Evolutionary conservation across 805 yeast genomes (phyloP).

Genomic region (Kuraishia piskuri): DNA sequence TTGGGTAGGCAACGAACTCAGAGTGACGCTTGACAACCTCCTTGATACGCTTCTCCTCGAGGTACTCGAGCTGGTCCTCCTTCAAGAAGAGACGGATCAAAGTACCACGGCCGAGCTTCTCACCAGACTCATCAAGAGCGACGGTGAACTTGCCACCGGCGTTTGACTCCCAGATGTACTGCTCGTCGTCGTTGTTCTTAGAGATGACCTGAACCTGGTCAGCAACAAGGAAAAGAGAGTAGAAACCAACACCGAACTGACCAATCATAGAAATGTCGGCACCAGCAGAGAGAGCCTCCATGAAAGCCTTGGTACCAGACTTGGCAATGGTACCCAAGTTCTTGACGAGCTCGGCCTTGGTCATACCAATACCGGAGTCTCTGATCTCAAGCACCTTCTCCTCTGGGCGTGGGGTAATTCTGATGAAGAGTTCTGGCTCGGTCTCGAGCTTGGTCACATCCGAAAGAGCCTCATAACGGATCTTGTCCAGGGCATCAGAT

Average conservation of each 20-base stretch:
- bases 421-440: slow-evolving; percentile 94
- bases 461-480: slow-evolving; percentile 91
- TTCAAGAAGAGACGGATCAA: slow-evolving; percentile 91
- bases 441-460: slow-evolving; percentile 89
- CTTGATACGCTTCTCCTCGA: slow-evolving; percentile 98
- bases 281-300: slow-evolving; percentile 99
- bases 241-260: slow-evolving; percentile 99
- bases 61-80: slow-evolving; percentile 98
- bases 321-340: slow-evolving; percentile 99
- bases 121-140: slow-evolving; percentile 80
- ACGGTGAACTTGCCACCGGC: slow-evolving; percentile 99
- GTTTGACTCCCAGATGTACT: slow-evolving; percentile 98
- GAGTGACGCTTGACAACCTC: slow-evolving; percentile 99
- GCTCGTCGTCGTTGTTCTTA: slow-evolving; percentile 98
- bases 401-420: slow-evolving; percentile 96
- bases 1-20: slow-evolving; percentile 98
- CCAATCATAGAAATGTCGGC: slow-evolving; percentile 99
- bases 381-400: slow-evolving; percentile 91
- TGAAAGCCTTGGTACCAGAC: slow-evolving; percentile 98
- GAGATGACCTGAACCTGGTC: slow-evolving; percentile 98
- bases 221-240: slow-evolving; percentile 97
- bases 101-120: slow-evolving; percentile 91
- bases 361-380: slow-evolving; percentile 99
- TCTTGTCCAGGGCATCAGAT: slow-evolving; percentile 97
- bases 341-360: slow-evolving; percentile 97